Percentiles rank a stretch among this genome's conserved stretches.
Conservation (phyloP, 2,329 filamentous ascomycete species). For the Talaromyces sp. region DNA sequence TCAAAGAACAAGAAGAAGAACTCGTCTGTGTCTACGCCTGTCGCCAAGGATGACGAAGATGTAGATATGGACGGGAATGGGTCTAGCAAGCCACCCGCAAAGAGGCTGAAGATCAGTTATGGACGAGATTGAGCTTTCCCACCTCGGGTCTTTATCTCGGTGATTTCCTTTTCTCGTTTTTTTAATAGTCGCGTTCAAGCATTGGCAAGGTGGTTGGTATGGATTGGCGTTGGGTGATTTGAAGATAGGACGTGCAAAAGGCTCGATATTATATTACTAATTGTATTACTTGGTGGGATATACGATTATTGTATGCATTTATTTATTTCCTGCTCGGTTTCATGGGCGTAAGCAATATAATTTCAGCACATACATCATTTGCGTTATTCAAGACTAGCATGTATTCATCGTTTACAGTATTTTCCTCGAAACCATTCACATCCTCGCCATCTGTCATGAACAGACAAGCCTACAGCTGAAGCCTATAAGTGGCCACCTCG, state of each 20-base stretch:
- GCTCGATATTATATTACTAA: not conserved
- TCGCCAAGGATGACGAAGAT: conserved; percentile 27
- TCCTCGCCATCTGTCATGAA: not conserved
- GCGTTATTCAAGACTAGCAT: not conserved
- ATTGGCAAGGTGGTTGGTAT: not conserved
- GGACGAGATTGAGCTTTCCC: conserved; percentile 31
- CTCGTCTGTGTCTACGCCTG: conserved; percentile 11
- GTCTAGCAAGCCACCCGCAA: conserved; percentile 33
- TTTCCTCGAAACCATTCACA: not conserved
- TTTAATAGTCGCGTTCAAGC: conserved; percentile 11
- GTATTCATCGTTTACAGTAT: not conserved
- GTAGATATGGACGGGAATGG: conserved; percentile 25
- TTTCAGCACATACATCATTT: not conserved
- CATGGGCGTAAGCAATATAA: not conserved
- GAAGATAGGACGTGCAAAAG: not conserved
- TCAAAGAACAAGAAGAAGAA: conserved; percentile 41
- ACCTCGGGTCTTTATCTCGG: not conserved
- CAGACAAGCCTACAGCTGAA: conserved; percentile 46
- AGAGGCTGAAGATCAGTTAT: conserved; percentile 45
- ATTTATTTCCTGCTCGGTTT: not conserved
- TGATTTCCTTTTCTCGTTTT: not conserved
- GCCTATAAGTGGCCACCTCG: conserved; percentile 76
- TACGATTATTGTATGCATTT: not conserved
- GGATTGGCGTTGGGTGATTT: not conserved
- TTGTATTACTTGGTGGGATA: not conserved